Base-by-base conservation (phyloP, 306 rosid species). In the Lathyrus aphaca region DNA sequence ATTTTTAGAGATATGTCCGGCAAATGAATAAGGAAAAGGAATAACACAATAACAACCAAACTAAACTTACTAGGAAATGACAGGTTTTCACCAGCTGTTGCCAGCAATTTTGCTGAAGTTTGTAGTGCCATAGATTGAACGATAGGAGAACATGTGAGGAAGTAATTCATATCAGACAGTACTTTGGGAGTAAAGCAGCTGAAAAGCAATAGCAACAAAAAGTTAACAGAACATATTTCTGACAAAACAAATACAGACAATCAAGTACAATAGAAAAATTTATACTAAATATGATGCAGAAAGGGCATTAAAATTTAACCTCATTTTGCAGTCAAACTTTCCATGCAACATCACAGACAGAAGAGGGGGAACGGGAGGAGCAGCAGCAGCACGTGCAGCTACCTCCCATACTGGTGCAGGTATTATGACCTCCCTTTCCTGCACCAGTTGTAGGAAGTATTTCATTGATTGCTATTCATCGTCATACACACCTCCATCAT, bases 381-480 rank as follows among this genome's bases (percentile, higher is more conserved):
- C 60, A 82, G 78, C 48, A 50, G 68, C 78, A 54, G 67, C 68
- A 4, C 5, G 23, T 62, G 83, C 81, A n/a, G 58, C 81, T 67
- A 51, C 81, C 77, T 62, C 80, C 60, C 55, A 55, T 43, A 62
- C 81, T 75, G 79, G 79, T 75, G 83, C 86, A 75, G 83, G 81
- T 23, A 68, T 63, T 55, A 67, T 56, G 39, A 59, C 66, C 75
- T 69, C 73, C 71, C 65, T 72, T 74, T 71, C 86, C 86, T 79
- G 86, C 86, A 79, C 86, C 86, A 68, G 78, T 44, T 10, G 64
- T 75, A 4, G 83, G 79, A 30, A 72, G 79, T 43, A 15, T 38
- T 79, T 79, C 83, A 79, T 79, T 79, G 86, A 82, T 79, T 79
- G 86, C 86, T 82, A 82, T 79, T 82, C 86, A 12, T 82, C 86